Percentiles rank a stretch among this genome's conserved stretches.
Conservation (phyloP, 148 eudicot genomes). For the Euryodendron excelsum region DNA sequence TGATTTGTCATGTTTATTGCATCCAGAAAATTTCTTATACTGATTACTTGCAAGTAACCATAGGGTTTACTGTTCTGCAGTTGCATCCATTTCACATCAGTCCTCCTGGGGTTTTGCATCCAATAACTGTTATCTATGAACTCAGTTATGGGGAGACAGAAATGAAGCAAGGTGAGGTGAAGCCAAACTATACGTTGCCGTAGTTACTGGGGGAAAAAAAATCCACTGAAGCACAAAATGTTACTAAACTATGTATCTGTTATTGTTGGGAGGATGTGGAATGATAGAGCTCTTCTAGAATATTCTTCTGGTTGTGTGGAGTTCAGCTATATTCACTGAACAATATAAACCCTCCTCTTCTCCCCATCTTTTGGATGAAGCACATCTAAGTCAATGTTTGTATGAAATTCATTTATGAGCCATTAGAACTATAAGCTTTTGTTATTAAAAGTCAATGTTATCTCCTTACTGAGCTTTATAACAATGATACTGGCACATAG, state of each 20-base stretch:
- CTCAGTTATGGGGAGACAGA: slow-evolving; percentile 86
- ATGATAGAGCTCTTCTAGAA: background rate
- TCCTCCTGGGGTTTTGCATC: slow-evolving; percentile 82
- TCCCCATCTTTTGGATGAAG: too few species aligned
- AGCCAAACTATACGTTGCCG: background rate
- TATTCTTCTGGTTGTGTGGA: background rate
- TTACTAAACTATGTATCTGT: background rate
- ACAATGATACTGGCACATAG: background rate
- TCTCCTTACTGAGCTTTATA: background rate
- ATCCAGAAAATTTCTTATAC: background rate
- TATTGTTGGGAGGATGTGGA: background rate
- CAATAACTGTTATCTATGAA: slow-evolving; percentile 76
- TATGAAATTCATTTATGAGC: background rate
- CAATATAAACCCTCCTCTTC: too few species aligned
- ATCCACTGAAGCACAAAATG: background rate
- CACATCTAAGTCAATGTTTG: background rate
- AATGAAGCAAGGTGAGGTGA: slow-evolving; percentile 72
- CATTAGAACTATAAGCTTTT: background rate
- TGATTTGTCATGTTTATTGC: background rate
- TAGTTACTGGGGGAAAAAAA: background rate
- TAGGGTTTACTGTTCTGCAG: slow-evolving; percentile 45
- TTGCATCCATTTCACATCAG: slow-evolving; percentile 74
- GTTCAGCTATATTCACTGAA: background rate
- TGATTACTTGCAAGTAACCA: background rate
- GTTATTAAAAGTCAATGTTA: background rate